phyloP scores from a whole-genome alignment of 345 rosid species.

The Populus euphratica region DNA sequence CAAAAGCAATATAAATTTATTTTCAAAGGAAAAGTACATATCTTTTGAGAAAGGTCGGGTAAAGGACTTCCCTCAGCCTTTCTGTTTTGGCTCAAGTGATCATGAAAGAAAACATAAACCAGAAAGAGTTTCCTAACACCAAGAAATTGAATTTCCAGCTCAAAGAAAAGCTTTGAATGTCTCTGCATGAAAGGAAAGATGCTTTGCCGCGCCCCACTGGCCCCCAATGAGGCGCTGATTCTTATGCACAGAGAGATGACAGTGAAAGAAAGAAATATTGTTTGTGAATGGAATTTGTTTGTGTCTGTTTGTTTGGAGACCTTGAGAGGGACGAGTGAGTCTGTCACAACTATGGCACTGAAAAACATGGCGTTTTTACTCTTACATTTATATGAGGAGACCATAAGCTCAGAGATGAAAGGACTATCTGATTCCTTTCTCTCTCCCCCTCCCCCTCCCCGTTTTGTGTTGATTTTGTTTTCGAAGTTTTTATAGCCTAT shows the following conservation, averaged over 20 bases:
- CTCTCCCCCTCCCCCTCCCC: not conserved
- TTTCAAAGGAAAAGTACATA: not conserved
- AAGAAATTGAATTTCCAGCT: not conserved
- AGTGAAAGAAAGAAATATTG: not conserved
- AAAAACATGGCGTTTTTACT: slow-evolving; percentile 52
- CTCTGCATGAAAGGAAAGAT: slow-evolving; percentile 33
- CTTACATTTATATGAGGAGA: slow-evolving; percentile 27
- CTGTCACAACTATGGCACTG: slow-evolving; percentile 59
- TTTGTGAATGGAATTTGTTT: slow-evolving; percentile 32
- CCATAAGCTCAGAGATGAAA: slow-evolving; percentile 13
- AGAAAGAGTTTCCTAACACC: not conserved
- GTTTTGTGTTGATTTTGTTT: not conserved
- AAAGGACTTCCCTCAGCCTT: slow-evolving; percentile 1
- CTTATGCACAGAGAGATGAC: slow-evolving; percentile 19
- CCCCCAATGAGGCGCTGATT: slow-evolving; percentile 24
- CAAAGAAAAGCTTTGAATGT: slow-evolving; percentile 22
- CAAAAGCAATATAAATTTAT: not conserved
- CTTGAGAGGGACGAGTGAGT: slow-evolving; percentile 40
- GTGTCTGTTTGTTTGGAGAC: slow-evolving; percentile 31
- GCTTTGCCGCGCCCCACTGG: slow-evolving; percentile 8
- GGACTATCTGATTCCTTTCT: slow-evolving; percentile 11
- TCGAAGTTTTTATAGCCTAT: slow-evolving; percentile 15
- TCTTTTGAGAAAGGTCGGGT: slow-evolving; percentile 3
- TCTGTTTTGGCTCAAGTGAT: slow-evolving; percentile 5
- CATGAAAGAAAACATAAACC: slow-evolving; percentile 4